Conservation (phyloP, 2,329 filamentous ascomycete species). For the Lasiodiplodia hormozganensis region DNA sequence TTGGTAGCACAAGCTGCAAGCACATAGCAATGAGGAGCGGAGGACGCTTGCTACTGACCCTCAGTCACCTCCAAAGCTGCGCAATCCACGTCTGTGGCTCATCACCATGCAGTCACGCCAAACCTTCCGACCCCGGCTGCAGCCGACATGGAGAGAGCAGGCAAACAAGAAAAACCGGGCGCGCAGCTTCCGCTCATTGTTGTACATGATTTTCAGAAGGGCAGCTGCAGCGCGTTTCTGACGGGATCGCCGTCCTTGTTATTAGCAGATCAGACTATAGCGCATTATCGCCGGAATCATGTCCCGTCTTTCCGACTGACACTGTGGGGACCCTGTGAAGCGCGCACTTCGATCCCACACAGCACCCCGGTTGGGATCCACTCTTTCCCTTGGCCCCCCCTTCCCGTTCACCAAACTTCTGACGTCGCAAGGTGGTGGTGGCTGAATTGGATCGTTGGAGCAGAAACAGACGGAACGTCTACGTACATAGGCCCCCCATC, state of each 20-base stretch:
- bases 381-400: neutral
- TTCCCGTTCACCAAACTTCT: neutral
- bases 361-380: neutral
- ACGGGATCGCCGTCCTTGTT: constrained; percentile 8
- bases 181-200: constrained; percentile 4
- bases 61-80: neutral
- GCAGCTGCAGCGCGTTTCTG: neutral
- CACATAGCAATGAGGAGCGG: neutral
- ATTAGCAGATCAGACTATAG: neutral
- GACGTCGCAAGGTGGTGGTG: constrained; percentile 11
- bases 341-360: constrained; percentile 10
- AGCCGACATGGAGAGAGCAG: neutral
- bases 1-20: neutral
- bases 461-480: neutral
- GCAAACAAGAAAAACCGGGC: neutral
- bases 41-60: neutral
- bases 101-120: neutral
- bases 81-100: neutral
- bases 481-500: neutral
- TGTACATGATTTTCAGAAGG: constrained; percentile 1
- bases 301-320: constrained; percentile 21
- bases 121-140: neutral
- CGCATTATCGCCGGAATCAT: constrained; percentile 12
- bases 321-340: neutral
- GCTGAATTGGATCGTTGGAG: constrained; percentile 4